Evolutionary conservation across 78 protist species (phyloP).

Genomic region (Dictyostelium capitatum): DNA sequence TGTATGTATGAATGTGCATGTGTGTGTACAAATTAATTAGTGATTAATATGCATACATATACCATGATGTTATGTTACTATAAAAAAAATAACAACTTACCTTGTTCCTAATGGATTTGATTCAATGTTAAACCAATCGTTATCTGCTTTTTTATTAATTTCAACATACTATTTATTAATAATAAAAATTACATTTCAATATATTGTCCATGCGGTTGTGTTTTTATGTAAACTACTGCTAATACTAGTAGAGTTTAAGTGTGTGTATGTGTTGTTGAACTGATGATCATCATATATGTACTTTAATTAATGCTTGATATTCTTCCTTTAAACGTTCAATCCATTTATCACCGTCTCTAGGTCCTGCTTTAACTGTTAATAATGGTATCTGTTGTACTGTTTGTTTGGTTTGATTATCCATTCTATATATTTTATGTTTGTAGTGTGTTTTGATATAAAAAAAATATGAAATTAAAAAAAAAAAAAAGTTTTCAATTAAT

Average conservation of each 20-base stretch:
- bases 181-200: not conserved
- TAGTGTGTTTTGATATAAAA: too few relatives aligned
- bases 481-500: too few relatives aligned
- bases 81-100: not conserved
- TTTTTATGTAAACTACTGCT: not conserved
- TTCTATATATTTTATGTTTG: too few relatives aligned
- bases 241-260: not conserved
- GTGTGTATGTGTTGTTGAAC: too few relatives aligned
- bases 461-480: too few relatives aligned
- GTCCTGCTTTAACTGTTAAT: constrained; percentile 89
- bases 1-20: not conserved
- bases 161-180: constrained; percentile 80
- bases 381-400: constrained; percentile 91
- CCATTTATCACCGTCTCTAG: constrained; percentile 96
- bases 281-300: not conserved
- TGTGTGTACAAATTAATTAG: not conserved
- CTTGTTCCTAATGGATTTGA: constrained; percentile 89
- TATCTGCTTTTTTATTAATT: constrained; percentile 89
- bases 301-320: constrained; percentile 87
- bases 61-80: not conserved
- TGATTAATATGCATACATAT: not conserved
- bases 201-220: not conserved
- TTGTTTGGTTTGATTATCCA: constrained; percentile 77
- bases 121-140: constrained; percentile 96
- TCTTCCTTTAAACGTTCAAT: constrained; percentile 95